phyloP scores from a whole-genome alignment of 495 filamentous ascomycete genomes.

The Lophiostoma macrostomum region DNA sequence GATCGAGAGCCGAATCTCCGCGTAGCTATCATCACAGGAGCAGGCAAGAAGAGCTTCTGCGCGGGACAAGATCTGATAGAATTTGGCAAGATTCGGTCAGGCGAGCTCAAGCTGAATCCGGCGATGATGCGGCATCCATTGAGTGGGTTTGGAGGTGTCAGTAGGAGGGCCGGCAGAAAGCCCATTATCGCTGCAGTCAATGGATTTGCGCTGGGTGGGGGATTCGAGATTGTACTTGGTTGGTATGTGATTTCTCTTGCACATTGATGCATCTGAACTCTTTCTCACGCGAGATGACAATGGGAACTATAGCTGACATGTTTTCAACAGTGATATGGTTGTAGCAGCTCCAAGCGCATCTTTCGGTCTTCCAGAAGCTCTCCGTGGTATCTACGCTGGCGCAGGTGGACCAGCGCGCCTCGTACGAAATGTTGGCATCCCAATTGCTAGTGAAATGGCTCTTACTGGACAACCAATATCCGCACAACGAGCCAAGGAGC shows the following conservation, averaged over 20 bases:
- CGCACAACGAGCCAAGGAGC: constrained; percentile 30
- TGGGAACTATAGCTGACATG: constrained; percentile 2
- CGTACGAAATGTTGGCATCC: constrained; percentile 34
- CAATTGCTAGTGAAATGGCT: constrained; percentile 36
- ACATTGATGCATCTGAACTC: neutral
- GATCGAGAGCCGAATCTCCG: constrained; percentile 54
- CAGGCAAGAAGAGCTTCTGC: constrained; percentile 54
- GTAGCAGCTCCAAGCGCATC: constrained; percentile 34
- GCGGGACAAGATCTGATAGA: constrained; percentile 55
- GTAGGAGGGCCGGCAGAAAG: constrained; percentile 35
- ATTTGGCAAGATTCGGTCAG: constrained; percentile 25
- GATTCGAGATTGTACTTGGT: constrained; percentile 37
- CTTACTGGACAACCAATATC: constrained; percentile 30
- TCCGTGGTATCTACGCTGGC: constrained; percentile 37
- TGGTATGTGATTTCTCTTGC: constrained; percentile 28
- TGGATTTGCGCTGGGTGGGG: constrained; percentile 37
- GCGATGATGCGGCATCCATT: constrained; percentile 32
- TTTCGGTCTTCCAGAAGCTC: constrained; percentile 37
- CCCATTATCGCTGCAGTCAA: constrained; percentile 39
- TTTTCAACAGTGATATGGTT: constrained; percentile 37
- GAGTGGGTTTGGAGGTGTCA: constrained; percentile 34
- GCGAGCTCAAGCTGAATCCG: constrained; percentile 10
- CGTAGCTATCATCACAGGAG: constrained; percentile 56
- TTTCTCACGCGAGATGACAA: neutral
- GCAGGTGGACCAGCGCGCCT: constrained; percentile 35